Evolutionary conservation across 108 stramenopile genomes (phyloP), one percentile per base, ranked within the genome.

Genomic region (Fragilariopsis cylindrus): DNA sequence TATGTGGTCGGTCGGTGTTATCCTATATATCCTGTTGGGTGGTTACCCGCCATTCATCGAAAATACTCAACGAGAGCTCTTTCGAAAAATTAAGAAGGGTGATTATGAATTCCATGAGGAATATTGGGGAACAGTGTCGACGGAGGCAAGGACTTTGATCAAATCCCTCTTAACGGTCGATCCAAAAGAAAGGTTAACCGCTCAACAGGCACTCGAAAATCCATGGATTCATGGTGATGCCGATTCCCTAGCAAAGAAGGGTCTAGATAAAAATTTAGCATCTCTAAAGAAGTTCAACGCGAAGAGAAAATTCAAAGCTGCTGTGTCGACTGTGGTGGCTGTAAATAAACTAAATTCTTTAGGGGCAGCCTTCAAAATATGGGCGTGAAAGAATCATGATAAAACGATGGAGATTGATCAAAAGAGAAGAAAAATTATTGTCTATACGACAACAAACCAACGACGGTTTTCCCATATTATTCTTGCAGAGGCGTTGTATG

Each of bases 1-100:
- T 82, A 96, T 97, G 94, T 99, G 99, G 99, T 87, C 87, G 67
- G 84, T 97, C 12, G 98, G 99, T 41, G 96, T 98, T 46, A 97
- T 99, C 74, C 80, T 92, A 30, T 99, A 97, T 84, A 98, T 98
- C 72, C 84, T 99, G 0, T 83, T 99, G 8, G 98, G 98, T n/a
- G 99, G 93, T 6, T 95, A 95, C 71, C 93, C 93, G 44, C 93
- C 93, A 8, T 95, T 95, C 74, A 89, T 90, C 72, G 93, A 95
- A 69, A 84, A 77, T 64, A 92, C 92, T 40, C 93, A 95, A 68
- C 82, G 89, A 48, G 86, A 85, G 55, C 77, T 93, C 52, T 92
- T 92, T 73, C 82, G 87, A 48, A 96, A 94, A 75, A 92, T 92
- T 64, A 76, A 88, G 60, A 81, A 78, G 80, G 93, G 92, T 3